Base-by-base conservation (phyloP, 352 stramenopile species). In the Globisporangium splendens region DNA sequence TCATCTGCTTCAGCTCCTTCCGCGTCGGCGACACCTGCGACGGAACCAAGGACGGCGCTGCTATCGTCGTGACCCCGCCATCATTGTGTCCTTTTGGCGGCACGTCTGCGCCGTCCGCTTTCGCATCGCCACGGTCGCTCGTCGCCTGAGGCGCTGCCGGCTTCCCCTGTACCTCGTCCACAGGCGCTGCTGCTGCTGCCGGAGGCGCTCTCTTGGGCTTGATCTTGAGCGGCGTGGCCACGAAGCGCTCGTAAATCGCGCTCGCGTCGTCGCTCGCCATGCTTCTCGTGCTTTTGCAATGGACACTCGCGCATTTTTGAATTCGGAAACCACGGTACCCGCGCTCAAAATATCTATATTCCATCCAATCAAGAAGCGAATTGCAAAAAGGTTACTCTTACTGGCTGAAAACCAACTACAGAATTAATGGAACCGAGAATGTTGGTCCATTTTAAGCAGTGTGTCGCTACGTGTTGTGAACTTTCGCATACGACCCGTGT, bases 191-290 rank as follows among this genome's bases (percentile, higher is more conserved):
- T 17, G 46, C 13, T 1, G 55, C 31, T 2, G 59, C 20, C 10
- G 48, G 41, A 13, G 39, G 47, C 13, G 54, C 49, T 35, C 28
- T 4, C 28, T 35, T 35, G 8, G 62, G 58, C 53, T 77, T 78
- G 46, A 83, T 69, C 46, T 72, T 71, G 52, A 83, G 66, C 35
- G 73, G 73, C n/a, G 68, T 72, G 54, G 62, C 62, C 56, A 76
- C 50, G 51, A 83, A 83, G 33, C 66, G 73, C 62, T 70, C 56
- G 61, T 83, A 83, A 38, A 83, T 72, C 18, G 54, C 60, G 46
- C 60, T 61, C 62, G 66, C 70, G 12, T 59, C 62, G 51, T 62
- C 50, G 41, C 69, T 61, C 24, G 58, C 52, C 69, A 78, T 79
- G 55, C 14, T 22, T 42, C 15, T 41, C 6, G 18, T 18, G 38